Base-by-base conservation (phyloP, 805 yeast genomes). In the Saturnispora zaruensis region DNA sequence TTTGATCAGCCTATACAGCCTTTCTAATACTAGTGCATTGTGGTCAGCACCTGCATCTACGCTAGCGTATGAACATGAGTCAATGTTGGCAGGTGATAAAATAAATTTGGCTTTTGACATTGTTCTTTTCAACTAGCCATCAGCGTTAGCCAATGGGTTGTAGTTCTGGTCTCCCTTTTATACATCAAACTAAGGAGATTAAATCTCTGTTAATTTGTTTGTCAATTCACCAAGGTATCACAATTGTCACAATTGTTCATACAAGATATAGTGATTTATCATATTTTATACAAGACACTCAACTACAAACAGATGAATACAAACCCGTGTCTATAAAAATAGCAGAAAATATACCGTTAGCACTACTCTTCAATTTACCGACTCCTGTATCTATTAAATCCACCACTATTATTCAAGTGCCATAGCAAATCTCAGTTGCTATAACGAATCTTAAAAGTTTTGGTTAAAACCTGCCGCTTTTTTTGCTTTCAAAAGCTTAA, bases 1-100 rank as follows among this genome's bases (percentile, higher is more conserved):
- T 6, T 8, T 30, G 7, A 23, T 9, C 7, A 46, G 5, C 14
- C 44, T 40, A 13, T 21, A n/a, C 20, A 46, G 14, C 6, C 49
- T 42, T 2, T 30, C 18, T 11, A 20, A 30, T 9, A 23, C 16
- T 6, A 46, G 28, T 5, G 13, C 18, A 11, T 11, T 30, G 9
- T 46, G 49, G n/a, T 38, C 49, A 8, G 6, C 18, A 9, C 4
- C 1, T 20, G 43, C 26, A 21, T 21, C 37, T 7, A 46, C 43
- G 14, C 18, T 34, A 13, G 49, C 49, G 25, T 34, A 32, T 6
- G 23, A 11, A 16, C 49, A 46, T 3, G 49, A 28, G 32, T 46
- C 44, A n/a, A 21, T 38, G n/a, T 18, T 30, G 5, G 49, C 49
- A 6, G 40, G 38, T n/a, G 44, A 46, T 18, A 21, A 20, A 14